A percentile compares a stretch with the other conserved stretches of the same genome.
Evolutionary conservation across 129 eudicot genomes (phyloP).

Genomic region (Heracleum sosnowskyi): DNA sequence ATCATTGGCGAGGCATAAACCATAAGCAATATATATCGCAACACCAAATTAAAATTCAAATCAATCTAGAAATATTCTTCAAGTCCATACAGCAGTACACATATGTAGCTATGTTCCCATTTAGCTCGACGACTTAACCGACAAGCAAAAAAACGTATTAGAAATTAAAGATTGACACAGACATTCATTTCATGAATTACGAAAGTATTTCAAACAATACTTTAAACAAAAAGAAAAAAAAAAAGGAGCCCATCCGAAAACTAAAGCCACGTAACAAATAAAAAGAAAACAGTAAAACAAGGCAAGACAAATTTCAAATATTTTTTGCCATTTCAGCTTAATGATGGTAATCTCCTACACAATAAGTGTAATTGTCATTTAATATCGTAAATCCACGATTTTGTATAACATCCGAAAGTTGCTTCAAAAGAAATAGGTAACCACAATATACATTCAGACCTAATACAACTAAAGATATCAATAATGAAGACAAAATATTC

Average conservation of each 20-base stretch:
- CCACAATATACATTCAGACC: background rate
- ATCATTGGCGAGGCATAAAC: background rate
- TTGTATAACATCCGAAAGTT: too few species aligned
- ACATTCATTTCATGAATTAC: background rate
- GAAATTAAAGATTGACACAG: background rate
- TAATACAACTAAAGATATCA: too few species aligned
- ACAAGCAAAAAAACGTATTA: background rate
- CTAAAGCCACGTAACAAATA: background rate
- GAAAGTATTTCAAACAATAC: background rate
- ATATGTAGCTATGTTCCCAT: background rate
- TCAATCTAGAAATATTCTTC: background rate
- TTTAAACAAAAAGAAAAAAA: too few species aligned
- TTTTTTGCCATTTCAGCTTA: background rate
- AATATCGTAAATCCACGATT: background rate
- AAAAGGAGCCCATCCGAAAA: background rate
- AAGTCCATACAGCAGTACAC: background rate
- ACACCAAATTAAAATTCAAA: slow-evolving; percentile 4
- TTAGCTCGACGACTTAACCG: background rate
- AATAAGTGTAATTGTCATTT: background rate
- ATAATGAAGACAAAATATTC: background rate
- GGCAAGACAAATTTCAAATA: too few species aligned
- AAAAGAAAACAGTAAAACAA: too few species aligned
- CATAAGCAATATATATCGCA: background rate
- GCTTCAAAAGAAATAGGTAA: too few species aligned
- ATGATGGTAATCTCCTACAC: background rate